Conservation (phyloP, 306 rosid species). For the Alnus glutinosa region DNA sequence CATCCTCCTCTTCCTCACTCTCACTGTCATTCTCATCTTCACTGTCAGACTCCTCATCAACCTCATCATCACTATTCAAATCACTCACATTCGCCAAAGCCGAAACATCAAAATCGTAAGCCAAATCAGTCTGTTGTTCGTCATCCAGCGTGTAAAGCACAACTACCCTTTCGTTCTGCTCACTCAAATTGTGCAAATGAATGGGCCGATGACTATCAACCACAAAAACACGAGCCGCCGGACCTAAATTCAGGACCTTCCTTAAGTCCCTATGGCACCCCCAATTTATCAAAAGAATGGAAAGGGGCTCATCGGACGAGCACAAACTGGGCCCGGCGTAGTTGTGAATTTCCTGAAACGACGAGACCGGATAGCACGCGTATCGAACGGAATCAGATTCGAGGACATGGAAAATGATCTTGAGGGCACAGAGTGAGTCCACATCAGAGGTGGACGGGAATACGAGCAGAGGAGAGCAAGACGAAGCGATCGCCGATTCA, state of each 20-base stretch:
- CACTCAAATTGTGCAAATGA: slow-evolving; percentile 77
- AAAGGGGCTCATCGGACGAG: slow-evolving; percentile 39
- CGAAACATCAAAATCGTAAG: slow-evolving; percentile 69
- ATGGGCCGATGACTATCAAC: slow-evolving; percentile 91
- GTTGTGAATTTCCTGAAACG: slow-evolving; percentile 75
- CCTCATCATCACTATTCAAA: slow-evolving; percentile 52
- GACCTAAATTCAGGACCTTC: slow-evolving; percentile 46
- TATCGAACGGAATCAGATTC: slow-evolving; percentile 79
- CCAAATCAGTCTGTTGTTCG: slow-evolving; percentile 77
- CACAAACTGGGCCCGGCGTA: slow-evolving; percentile 43
- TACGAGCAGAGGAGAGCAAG: slow-evolving; percentile 65
- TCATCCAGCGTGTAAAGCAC: slow-evolving; percentile 79
- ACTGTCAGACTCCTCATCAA: slow-evolving; percentile 42
- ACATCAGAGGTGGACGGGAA: slow-evolving; percentile 94
- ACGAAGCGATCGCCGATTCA: slow-evolving; percentile 47
- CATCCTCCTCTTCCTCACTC: slow-evolving; percentile 41
- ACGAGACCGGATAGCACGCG: slow-evolving; percentile 81
- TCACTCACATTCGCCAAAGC: slow-evolving; percentile 70
- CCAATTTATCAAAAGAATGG: slow-evolving; percentile 81
- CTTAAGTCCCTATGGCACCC: slow-evolving; percentile 75
- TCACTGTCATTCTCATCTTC: slow-evolving; percentile 54
- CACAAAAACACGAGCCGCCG: slow-evolving; percentile 59
- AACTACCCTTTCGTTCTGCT: slow-evolving; percentile 63
- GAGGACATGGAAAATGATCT: slow-evolving; percentile 71
- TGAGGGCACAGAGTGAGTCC: slow-evolving; percentile 83